Evolutionary conservation across 2,329 filamentous ascomycete genomes (phyloP).

Genomic region (Coleophoma eucalyptorum): DNA sequence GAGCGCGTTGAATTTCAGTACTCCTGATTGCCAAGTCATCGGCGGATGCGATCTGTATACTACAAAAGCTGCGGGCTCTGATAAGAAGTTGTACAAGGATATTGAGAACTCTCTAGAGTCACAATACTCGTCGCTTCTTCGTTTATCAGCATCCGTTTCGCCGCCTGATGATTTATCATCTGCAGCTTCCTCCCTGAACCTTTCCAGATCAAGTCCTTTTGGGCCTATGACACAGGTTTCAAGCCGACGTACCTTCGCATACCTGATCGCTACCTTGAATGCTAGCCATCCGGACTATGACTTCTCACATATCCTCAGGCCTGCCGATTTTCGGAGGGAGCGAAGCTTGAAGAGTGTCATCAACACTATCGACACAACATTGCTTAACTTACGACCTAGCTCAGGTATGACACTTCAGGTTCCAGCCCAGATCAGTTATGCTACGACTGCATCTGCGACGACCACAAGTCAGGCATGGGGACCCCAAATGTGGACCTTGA

Average conservation of each 20-base stretch:
- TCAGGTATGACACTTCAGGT: constrained; percentile 34
- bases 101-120: constrained; percentile 90
- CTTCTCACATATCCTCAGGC: constrained; percentile 87
- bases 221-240: constrained; percentile 84
- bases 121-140: constrained; percentile 83
- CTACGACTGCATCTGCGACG: constrained; percentile 31
- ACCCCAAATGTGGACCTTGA: constrained; percentile 84
- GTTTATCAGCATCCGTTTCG: constrained; percentile 82
- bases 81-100: constrained; percentile 96
- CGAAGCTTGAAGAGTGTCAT: constrained; percentile 76
- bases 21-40: constrained; percentile 84
- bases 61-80: constrained; percentile 88
- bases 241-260: constrained; percentile 89
- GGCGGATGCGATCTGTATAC: constrained; percentile 97
- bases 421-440: constrained; percentile 32
- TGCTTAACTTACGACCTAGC: constrained; percentile 79
- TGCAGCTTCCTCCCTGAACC: constrained; percentile 60
- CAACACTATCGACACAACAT: constrained; percentile 79
- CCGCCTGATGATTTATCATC: constrained; percentile 74
- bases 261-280: constrained; percentile 93
- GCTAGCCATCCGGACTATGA: constrained; percentile 96
- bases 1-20: constrained; percentile 92
- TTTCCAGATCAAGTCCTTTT: constrained; percentile 87
- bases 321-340: constrained; percentile 86
- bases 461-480: constrained; percentile 67